Percentiles rank a stretch among this genome's conserved stretches.
phyloP scores from a whole-genome alignment of 2,329 filamentous ascomycete genomes.

The Paracoccidioides lutzii region DNA sequence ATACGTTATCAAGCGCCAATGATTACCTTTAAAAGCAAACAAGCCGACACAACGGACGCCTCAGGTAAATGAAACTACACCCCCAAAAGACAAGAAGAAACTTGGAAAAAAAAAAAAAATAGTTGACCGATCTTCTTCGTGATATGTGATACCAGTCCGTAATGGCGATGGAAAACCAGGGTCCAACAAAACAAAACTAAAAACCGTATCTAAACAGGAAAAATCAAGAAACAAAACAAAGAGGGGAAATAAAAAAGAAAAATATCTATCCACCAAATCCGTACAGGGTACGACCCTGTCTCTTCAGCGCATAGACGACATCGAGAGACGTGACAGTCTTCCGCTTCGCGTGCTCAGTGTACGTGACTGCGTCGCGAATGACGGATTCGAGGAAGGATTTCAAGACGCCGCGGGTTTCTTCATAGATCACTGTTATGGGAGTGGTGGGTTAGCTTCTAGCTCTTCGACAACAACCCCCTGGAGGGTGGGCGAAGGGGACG shows the following conservation, averaged over 20 bases:
- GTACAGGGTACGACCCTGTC: slow-evolving; percentile 62
- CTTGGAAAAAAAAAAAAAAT: too few relatives aligned
- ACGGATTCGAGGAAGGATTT: slow-evolving; percentile 76
- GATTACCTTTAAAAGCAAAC: too few relatives aligned
- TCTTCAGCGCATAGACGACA: slow-evolving; percentile 22
- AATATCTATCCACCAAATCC: slow-evolving; percentile 69
- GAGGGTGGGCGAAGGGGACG: too few relatives aligned
- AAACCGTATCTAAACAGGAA: background rate
- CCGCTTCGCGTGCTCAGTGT: slow-evolving; percentile 40
- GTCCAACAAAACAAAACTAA: too few relatives aligned
- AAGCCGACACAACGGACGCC: too few relatives aligned
- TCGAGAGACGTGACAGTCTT: background rate
- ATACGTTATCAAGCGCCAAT: too few relatives aligned
- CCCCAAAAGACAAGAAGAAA: too few relatives aligned
- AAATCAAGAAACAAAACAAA: background rate
- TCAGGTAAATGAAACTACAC: too few relatives aligned
- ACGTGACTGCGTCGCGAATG: slow-evolving; percentile 67
- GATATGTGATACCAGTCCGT: too few relatives aligned
- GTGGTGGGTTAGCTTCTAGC: slow-evolving; percentile 25
- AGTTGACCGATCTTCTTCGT: too few relatives aligned
- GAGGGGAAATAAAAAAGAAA: background rate
- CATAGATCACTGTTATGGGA: slow-evolving; percentile 51
- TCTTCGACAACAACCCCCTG: background rate
- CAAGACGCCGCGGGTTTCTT: slow-evolving; percentile 68
- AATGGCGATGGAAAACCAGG: too few relatives aligned